Conservation (phyloP, 192 early-diverging fungal genomes). For the Podila clonocystis region DNA sequence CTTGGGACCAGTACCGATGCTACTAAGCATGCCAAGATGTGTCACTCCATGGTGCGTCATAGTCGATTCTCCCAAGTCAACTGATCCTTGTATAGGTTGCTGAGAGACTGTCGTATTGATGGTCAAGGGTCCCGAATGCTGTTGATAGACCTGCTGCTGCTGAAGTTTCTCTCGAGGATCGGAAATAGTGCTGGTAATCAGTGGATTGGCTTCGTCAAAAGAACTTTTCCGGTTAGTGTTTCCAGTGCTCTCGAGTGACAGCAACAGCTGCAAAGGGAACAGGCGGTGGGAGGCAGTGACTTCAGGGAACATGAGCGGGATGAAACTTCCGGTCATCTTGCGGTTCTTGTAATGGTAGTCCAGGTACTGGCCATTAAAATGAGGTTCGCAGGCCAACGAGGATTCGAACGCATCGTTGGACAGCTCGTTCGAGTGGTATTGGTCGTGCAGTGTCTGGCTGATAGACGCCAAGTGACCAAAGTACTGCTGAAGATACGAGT, state of each 20-base stretch:
- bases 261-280: constrained; percentile 24
- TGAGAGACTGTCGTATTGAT: neutral
- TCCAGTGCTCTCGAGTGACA: constrained; percentile 28
- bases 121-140: neutral
- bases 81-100: neutral
- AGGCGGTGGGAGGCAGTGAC: constrained; percentile 34
- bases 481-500: constrained; percentile 46
- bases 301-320: constrained; percentile 49
- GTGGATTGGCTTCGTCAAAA: constrained; percentile 20
- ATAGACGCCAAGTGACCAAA: constrained; percentile 50
- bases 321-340: constrained; percentile 47
- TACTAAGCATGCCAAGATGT: neutral
- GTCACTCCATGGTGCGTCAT: constrained; percentile 18
- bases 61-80: constrained; percentile 8
- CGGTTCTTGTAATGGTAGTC: constrained; percentile 51
- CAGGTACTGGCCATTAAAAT: constrained; percentile 53
- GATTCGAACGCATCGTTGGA: constrained; percentile 51
- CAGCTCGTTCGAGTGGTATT: constrained; percentile 37
- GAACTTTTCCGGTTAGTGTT: constrained; percentile 40
- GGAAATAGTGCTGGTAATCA: neutral
- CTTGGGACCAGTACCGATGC: neutral
- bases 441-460: constrained; percentile 34
- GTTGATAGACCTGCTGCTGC: constrained; percentile 1
- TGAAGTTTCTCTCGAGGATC: neutral
- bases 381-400: constrained; percentile 49